Base-by-base conservation (phyloP, 257 asterid species). In the Solanum gracilifrons region DNA sequence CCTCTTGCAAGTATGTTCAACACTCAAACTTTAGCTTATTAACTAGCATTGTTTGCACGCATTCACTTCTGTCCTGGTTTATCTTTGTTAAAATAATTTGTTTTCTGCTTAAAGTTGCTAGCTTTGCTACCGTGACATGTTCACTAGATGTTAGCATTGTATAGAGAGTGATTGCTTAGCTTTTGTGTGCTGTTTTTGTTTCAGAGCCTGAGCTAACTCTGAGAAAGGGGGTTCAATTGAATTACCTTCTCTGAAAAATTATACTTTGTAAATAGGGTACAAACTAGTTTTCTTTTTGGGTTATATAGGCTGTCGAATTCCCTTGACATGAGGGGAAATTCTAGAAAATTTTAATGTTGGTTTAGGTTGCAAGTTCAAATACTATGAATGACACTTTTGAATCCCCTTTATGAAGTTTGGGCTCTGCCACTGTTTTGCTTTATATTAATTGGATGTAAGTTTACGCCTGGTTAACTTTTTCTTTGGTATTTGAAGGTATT, bases 1-100 rank as follows among this genome's bases (percentile, higher is more conserved):
- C 96, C 73, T 90, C 94, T 85, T 96, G 97, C 98, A 95, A 90
- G 99, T 96, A 88, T 3, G 91, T 74, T 6, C 10, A 20, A 55
- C 25, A 55, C 64, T 55, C 64, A 51, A 51, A 20, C 64, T 55
- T 55, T 55, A 7, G 64, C 64, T 20, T 20, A 55, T 55, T 55
- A 55, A 55, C 25, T 55, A 55, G 64, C 64, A 55, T 55, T 55
- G 20, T 20, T 20, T 55, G 11, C n/a, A 20, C 64, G 64, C 64
- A 55, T 55, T 79, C 85, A 29, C 18, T 16, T 46, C 8, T 79
- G 4, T 48, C 85, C 43, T 43, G 84, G 36, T 41, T 77, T n/a
- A 16, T 80, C 64, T 46, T 46, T 31, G 85, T 31, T 20, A 3
- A 21, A 20, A 82, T 6, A 18, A 20, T 46, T 1, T 46, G 55